Base-by-base conservation (phyloP, 176 grass and related monocot genomes). In the Chrysopogon serrulatus region DNA sequence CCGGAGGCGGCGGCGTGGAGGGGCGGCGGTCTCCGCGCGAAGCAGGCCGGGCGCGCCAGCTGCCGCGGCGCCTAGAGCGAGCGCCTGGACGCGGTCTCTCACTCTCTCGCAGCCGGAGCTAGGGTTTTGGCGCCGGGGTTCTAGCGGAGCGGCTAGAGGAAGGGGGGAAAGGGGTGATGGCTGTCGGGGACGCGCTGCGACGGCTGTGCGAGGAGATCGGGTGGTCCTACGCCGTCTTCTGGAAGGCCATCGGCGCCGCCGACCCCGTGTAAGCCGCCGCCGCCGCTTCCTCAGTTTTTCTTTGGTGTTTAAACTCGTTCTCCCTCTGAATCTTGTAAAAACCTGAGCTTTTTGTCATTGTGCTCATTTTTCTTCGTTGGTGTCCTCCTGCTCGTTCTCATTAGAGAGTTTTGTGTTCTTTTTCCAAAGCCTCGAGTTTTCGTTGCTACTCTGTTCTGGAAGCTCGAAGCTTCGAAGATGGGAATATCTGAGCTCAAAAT, bases 181-280 rank as follows among this genome's bases (percentile, higher is more conserved):
- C 91, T 30, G 76, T 98, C 24, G 92, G 89, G 79, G 95, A 91
- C 2, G 92, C 82, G 49, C 92, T 98, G 72, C 87, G 87, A 79
- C 86, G 88, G 62, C 87, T 98, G 44, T 97, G 95, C 81, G 86
- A 93, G 64, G 95, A 98, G 82, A 90, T 94, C 71, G 92, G 92
- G 62, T 98, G 95, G 95, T 95, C 95, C 14, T 98, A 98, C 71
- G 95, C 95, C 9, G 95, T 98, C 65, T 93, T 91, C 79, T 98
- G 95, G 95, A 98, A 86, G 91, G 89, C 92, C 57, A 90, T 90
- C 74, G 90, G 87, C 77, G 83, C 86, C 85, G 84, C 79, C 63
- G 85, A 91, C 68, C 90, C 79, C 36, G 92, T 91, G 95, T 98
- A 90, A 93, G 95, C 70, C 27, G 61, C 24, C 19, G 31, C 70